phyloP scores from a whole-genome alignment of 805 yeast species.

The Kazachstania martiniae region DNA sequence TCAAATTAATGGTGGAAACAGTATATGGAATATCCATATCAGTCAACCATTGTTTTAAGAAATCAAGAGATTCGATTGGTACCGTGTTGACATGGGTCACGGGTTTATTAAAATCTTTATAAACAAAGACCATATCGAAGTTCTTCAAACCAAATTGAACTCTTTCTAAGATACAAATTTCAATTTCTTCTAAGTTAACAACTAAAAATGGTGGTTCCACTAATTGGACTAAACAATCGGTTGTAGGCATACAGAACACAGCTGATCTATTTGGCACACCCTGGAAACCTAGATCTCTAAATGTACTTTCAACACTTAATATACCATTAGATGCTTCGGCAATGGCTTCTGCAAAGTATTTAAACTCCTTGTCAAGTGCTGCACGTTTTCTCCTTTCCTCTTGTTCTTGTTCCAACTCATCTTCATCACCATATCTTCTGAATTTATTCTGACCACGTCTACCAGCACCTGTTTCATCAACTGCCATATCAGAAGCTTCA shows the following conservation, averaged over 20 bases:
- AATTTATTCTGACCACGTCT: constrained; percentile 61
- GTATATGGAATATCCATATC: constrained; percentile 93
- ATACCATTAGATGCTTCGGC: constrained; percentile 79
- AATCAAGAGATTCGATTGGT: constrained; percentile 85
- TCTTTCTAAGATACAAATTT: constrained; percentile 91
- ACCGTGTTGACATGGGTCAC: constrained; percentile 91
- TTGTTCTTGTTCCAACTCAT: constrained; percentile 95
- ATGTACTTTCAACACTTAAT: constrained; percentile 85
- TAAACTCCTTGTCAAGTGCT: constrained; percentile 84
- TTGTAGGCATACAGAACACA: constrained; percentile 90
- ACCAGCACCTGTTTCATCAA: constrained; percentile 94
- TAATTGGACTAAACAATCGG: constrained; percentile 90
- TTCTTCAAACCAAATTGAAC: constrained; percentile 94
- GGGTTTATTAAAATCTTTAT: constrained; percentile 78
- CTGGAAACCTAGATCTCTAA: constrained; percentile 90
- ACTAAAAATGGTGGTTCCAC: constrained; percentile 93
- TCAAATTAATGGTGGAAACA: constrained; percentile 91
- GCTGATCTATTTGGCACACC: constrained; percentile 97
- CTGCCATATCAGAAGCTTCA: constrained; percentile 91
- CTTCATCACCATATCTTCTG: constrained; percentile 92
- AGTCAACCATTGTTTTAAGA: constrained; percentile 92
- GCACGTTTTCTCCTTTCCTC: constrained; percentile 92
- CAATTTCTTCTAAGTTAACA: constrained; percentile 82
- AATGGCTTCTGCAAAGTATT: constrained; percentile 78
- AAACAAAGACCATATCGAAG: constrained; percentile 93